These are phyloP conservation scores for Candida tetrigidarum DNA, from an alignment of 1,139 yeast genomes.

Conservation along the genomic window DNA sequence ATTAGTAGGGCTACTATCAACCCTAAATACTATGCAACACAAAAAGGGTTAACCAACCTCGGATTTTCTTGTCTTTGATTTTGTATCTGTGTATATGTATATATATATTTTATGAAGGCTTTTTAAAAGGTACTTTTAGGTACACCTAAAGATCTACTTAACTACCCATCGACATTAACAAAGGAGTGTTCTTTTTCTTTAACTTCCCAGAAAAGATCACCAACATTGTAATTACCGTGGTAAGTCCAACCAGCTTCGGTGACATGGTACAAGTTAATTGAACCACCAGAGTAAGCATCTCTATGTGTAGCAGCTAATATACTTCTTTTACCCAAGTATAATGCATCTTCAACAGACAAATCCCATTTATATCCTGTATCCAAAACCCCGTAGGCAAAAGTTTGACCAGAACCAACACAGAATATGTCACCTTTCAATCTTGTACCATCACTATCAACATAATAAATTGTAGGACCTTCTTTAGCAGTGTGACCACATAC, in stretches of 20 bases:
- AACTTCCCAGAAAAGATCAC: slow-evolving; percentile 89
- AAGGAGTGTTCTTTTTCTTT: slow-evolving; percentile 89
- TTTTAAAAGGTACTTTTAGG: too few species aligned
- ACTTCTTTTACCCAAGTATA: slow-evolving; percentile 92
- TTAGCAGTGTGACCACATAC: slow-evolving; percentile 95
- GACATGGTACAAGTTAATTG: slow-evolving; percentile 89
- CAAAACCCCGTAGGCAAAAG: slow-evolving; percentile 98
- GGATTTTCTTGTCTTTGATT: too few species aligned
- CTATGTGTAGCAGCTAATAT: slow-evolving; percentile 98
- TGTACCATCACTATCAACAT: slow-evolving; percentile 97
- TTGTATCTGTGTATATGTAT: neutral
- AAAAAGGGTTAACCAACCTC: too few species aligned
- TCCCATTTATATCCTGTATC: slow-evolving; percentile 94
- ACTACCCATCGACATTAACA: slow-evolving; percentile 78
- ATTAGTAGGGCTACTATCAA: too few species aligned
- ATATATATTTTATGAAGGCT: too few species aligned
- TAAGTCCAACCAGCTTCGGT: slow-evolving; percentile 93
- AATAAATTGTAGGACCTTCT: slow-evolving; percentile 94
- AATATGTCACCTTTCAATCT: slow-evolving; percentile 93
- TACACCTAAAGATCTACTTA: too few species aligned
- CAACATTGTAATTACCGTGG: slow-evolving; percentile 96
- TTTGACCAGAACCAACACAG: slow-evolving; percentile 99
- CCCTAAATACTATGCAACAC: too few species aligned
- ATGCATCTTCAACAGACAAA: slow-evolving; percentile 87
- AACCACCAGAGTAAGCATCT: slow-evolving; percentile 99